Conservation (phyloP, 352 stramenopile species). For the Aphanomyces astaci region DNA sequence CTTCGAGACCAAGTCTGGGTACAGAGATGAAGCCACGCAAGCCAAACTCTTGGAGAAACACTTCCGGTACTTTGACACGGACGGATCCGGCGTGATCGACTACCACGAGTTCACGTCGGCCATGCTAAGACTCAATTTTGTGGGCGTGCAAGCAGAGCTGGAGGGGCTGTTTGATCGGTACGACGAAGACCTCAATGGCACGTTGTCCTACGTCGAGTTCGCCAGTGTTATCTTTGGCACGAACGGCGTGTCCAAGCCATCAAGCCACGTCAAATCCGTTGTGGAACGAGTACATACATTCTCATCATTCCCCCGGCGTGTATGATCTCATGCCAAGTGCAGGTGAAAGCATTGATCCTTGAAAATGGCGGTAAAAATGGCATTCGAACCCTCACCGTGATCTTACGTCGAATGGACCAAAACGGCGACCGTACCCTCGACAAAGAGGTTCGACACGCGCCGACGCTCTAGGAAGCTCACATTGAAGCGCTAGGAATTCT, state of each 20-base stretch:
- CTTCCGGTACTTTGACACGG: constrained; percentile 71
- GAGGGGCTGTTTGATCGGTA: constrained; percentile 85
- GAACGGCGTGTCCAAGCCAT: background rate
- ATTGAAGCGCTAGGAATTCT: constrained; percentile 38
- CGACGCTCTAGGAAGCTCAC: background rate
- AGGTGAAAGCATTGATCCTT: constrained; percentile 45
- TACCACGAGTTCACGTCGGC: constrained; percentile 84
- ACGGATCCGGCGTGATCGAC: constrained; percentile 62
- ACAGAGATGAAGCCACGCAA: constrained; percentile 49
- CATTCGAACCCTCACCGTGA: constrained; percentile 53
- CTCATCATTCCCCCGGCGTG: no score
- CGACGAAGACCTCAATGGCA: constrained; percentile 70
- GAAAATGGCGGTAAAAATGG: constrained; percentile 62
- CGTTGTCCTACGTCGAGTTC: constrained; percentile 74
- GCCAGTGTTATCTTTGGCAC: constrained; percentile 39
- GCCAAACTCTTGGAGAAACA: constrained; percentile 48
- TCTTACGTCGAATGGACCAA: constrained; percentile 69
- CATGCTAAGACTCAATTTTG: constrained; percentile 83
- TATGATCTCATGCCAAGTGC: constrained; percentile 19
- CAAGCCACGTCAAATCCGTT: background rate
- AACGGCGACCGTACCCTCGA: constrained; percentile 70
- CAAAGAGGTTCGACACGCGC: constrained; percentile 32
- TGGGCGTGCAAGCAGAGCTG: constrained; percentile 78
- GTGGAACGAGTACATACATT: constrained; percentile 15
- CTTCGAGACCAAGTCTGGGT: constrained; percentile 68